Evolutionary conservation across 495 filamentous ascomycete genomes (phyloP).

Genomic region (Daldinia decipiens): DNA sequence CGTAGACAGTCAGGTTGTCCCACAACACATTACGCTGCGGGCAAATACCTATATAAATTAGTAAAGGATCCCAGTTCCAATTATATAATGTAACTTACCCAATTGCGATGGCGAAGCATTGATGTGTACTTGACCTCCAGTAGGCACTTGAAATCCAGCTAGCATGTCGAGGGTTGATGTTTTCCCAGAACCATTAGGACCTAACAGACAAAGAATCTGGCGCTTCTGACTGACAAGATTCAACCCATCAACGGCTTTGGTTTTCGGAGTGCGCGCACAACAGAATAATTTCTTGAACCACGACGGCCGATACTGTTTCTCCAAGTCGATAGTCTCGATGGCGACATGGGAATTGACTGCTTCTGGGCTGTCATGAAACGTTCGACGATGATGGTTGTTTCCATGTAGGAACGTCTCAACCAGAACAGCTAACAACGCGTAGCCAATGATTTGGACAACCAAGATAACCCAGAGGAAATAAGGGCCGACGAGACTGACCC

Average conservation of each 20-base stretch:
- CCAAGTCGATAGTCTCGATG: constrained; percentile 32
- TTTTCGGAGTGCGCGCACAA: constrained; percentile 57
- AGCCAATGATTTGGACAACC: constrained; percentile 70
- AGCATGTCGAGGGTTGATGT: constrained; percentile 79
- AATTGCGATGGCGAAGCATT: constrained; percentile 50
- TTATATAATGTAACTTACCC: constrained; percentile 20
- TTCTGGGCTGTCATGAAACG: constrained; percentile 36
- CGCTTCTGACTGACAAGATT: constrained; percentile 67
- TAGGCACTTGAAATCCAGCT: constrained; percentile 70
- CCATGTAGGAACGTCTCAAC: constrained; percentile 73
- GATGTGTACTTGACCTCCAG: constrained; percentile 68
- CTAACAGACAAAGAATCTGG: constrained; percentile 75
- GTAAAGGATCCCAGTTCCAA: neutral
- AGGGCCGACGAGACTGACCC: constrained; percentile 62
- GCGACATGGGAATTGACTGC: constrained; percentile 50
- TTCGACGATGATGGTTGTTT: constrained; percentile 64
- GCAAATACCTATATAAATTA: constrained; percentile 66
- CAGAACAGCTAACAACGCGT: constrained; percentile 67
- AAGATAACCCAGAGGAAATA: constrained; percentile 66
- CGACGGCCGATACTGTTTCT: constrained; percentile 64
- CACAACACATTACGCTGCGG: constrained; percentile 82
- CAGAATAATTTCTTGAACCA: constrained; percentile 65
- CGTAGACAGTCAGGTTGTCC: constrained; percentile 73
- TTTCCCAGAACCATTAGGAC: constrained; percentile 81
- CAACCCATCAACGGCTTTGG: constrained; percentile 71